These are phyloP conservation scores for Asclepias syriaca DNA, from an alignment of 257 asterid genomes.

Conservation along the genomic window DNA sequence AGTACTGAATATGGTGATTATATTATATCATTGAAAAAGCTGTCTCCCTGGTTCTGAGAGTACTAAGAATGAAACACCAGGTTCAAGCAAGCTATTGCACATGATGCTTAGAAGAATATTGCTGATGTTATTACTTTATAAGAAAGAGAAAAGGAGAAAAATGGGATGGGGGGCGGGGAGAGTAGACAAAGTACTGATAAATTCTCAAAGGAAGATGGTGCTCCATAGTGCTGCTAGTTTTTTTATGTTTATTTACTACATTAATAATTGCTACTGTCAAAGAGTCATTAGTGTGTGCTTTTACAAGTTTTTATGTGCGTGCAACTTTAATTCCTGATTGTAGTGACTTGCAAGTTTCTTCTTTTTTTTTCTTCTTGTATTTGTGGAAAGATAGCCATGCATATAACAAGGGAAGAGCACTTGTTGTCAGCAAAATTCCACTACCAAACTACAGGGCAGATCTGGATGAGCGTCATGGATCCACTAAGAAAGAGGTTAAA, in stretches of 20 bases:
- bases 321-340: not conserved
- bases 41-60: not conserved
- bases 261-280: not conserved
- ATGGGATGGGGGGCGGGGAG: no score
- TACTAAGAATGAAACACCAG: not conserved
- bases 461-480: conserved; percentile 91
- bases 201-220: not conserved
- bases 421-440: conserved; percentile 87
- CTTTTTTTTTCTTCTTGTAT: conserved; percentile 20
- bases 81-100: not conserved
- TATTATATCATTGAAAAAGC: not conserved
- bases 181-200: no score
- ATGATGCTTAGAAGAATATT: not conserved
- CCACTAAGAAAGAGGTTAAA: conserved; percentile 74
- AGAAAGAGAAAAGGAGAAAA: not conserved
- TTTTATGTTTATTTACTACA: not conserved
- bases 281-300: conserved; percentile 1
- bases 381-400: conserved; percentile 89
- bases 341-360: not conserved
- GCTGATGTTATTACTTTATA: not conserved
- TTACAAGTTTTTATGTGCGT: not conserved
- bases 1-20: not conserved
- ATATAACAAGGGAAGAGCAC: conserved; percentile 83
- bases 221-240: not conserved
- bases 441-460: conserved; percentile 95